Evolutionary conservation across 2,329 filamentous ascomycete species (phyloP).

Genomic region (Pseudogymnoascus sp.): DNA sequence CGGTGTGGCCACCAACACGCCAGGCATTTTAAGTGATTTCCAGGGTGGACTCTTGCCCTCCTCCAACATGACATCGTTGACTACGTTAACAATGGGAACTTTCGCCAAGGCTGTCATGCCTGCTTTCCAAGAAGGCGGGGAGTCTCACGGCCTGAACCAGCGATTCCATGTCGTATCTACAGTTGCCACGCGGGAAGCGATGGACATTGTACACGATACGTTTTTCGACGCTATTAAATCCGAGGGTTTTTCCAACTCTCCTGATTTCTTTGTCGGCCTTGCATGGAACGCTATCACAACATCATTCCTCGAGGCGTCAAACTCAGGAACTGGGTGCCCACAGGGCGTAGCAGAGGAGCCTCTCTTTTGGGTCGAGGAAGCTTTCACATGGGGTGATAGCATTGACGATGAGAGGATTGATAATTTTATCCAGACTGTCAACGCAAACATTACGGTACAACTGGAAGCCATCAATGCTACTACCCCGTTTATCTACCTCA

Average conservation of each 20-base stretch:
- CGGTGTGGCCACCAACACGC: conserved; percentile 2
- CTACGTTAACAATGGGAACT: conserved; percentile 8
- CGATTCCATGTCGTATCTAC: conserved; percentile 14
- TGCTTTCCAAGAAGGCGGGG: conserved; percentile 12
- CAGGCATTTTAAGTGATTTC: conserved; percentile 14
- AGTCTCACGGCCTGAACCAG: conserved; percentile 12
- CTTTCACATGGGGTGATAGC: conserved; percentile 13
- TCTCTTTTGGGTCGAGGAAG: conserved; percentile 15
- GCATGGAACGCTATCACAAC: conserved; percentile 15
- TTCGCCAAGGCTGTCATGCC: conserved; percentile 11
- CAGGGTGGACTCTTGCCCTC: conserved; percentile 14
- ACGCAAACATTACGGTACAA: conserved; percentile 14
- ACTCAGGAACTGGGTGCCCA: conserved; percentile 12
- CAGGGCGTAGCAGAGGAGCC: conserved; percentile 14
- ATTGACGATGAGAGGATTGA: conserved; percentile 11
- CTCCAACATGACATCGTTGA: conserved; percentile 10
- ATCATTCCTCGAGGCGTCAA: conserved; percentile 11
- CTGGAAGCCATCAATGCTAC: conserved; percentile 10
- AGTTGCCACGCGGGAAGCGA: conserved; percentile 11
- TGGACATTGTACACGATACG: conserved; percentile 16
- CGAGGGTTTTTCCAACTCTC: neutral
- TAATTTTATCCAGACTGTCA: conserved; percentile 10
- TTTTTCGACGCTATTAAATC: conserved; percentile 14
- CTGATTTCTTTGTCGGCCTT: conserved; percentile 12
- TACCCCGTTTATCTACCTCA: conserved; percentile 16